phyloP scores from a whole-genome alignment of 2,329 filamentous ascomycete genomes.

The Periglandula ipomoeae region DNA sequence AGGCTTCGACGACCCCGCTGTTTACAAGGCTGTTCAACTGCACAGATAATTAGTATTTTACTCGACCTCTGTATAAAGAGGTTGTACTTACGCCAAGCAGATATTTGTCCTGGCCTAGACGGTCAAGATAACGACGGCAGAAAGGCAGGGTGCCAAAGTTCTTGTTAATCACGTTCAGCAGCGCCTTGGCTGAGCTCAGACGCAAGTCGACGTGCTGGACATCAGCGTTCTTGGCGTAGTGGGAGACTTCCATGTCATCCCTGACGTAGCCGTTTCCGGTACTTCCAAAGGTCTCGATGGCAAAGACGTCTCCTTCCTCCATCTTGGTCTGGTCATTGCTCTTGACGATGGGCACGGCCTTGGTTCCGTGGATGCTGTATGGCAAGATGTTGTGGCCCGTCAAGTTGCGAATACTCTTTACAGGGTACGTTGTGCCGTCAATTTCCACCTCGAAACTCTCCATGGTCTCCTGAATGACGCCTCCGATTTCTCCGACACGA shows the following conservation, averaged over 20 bases:
- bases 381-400: constrained; percentile 85
- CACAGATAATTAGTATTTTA: background rate
- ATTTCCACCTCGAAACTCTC: constrained; percentile 87
- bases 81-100: constrained; percentile 61
- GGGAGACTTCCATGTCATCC: constrained; percentile 83
- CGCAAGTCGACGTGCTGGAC: constrained; percentile 68
- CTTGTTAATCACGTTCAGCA: constrained; percentile 86
- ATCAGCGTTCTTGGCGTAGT: constrained; percentile 71
- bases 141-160: constrained; percentile 92
- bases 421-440: constrained; percentile 65
- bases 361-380: constrained; percentile 85
- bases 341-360: constrained; percentile 92
- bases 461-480: constrained; percentile 81
- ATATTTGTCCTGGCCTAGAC: constrained; percentile 91
- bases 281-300: constrained; percentile 92
- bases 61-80: background rate
- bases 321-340: constrained; percentile 84
- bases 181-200: constrained; percentile 71
- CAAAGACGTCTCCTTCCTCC: constrained; percentile 94
- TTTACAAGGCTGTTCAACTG: constrained; percentile 80
- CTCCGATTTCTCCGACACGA: constrained; percentile 76
- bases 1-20: constrained; percentile 78
- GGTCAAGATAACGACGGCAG: constrained; percentile 83
- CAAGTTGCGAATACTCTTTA: constrained; percentile 80
- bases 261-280: constrained; percentile 82